Evolutionary conservation across 2,329 filamentous ascomycete genomes (phyloP), one percentile per base, ranked within the genome.

Genomic region (Fusarium foetens): DNA sequence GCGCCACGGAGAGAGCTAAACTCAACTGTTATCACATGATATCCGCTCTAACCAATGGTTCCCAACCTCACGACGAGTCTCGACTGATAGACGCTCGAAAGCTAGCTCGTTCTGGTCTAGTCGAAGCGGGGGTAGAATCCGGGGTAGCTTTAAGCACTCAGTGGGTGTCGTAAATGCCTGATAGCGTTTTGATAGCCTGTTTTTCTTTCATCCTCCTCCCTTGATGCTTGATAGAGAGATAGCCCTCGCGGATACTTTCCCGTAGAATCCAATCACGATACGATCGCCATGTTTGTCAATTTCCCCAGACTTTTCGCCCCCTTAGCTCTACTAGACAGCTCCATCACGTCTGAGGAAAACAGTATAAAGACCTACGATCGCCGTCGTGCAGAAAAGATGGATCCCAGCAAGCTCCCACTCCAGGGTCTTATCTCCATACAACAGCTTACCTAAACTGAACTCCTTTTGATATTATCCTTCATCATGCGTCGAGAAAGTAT

Each of bases 171-270:
- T 39, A 54, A 53, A 67, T 49, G 2, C 10, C 9, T 31, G 16
- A 35, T 17, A 42, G 13, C 10, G 38, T 29, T n/a, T 48, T 23
- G 42, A 12, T 14, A 39, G 23, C 17, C 11, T 19, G 21, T 19
- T 55, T 55, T 51, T 63, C 33, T 41, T 55, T 36, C 42, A 62
- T 17, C 38, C 36, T 39, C 13, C 12, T 12, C 25, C 25, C 25
- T 39, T 17, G 25, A 36, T 48, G 21, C 35, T 53, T 63, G 45
- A 39, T 29, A 25, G 23, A 27, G n/a, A 64, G 43, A 36, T 55
- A 42, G 27, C 19, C 19, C 35, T 51, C 58, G 68, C 68, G 68
- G 68, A 71, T 31, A 64, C 63, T 67, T 71, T 46, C 68, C 67
- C 57, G 63, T 71, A 71, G 46, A 55, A 67, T 27, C 58, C 46